Evolutionary conservation across 2,329 filamentous ascomycete species (phyloP).

Genomic region (Fusarium piperis): DNA sequence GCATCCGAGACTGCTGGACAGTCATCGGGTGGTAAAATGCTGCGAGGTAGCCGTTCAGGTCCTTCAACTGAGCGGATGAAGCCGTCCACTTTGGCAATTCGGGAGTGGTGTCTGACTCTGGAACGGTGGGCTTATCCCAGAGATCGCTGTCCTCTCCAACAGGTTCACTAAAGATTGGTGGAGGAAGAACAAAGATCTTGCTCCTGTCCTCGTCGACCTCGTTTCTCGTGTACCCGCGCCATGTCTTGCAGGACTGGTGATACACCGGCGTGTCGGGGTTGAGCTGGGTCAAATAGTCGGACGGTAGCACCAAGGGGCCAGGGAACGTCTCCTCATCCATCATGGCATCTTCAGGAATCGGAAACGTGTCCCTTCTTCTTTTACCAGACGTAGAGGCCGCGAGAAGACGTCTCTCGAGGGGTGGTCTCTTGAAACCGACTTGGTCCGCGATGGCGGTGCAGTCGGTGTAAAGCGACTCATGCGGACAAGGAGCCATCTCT

Average conservation of each 20-base stretch:
- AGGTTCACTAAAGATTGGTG: conserved; percentile 52
- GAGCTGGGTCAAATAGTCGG: conserved; percentile 66
- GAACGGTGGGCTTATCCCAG: conserved; percentile 52
- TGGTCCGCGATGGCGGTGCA: conserved; percentile 21
- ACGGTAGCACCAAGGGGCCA: conserved; percentile 66
- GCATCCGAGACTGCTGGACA: conserved; percentile 54
- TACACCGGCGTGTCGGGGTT: conserved; percentile 62
- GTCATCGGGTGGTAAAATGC: conserved; percentile 64
- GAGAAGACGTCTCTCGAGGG: conserved; percentile 9
- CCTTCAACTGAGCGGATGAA: conserved; percentile 38
- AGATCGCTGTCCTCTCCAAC: conserved; percentile 49
- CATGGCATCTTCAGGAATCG: conserved; percentile 21
- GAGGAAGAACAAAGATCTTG: conserved; percentile 63
- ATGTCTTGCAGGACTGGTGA: conserved; percentile 52
- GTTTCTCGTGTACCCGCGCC: conserved; percentile 60
- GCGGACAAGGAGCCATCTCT: not conserved
- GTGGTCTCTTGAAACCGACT: conserved; percentile 21
- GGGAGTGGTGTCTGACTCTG: not conserved
- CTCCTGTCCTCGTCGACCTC: conserved; percentile 55
- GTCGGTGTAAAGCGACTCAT: not conserved
- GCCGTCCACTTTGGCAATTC: conserved; percentile 14
- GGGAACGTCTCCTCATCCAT: conserved; percentile 57
- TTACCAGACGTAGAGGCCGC: conserved; percentile 33
- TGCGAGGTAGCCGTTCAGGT: conserved; percentile 50
- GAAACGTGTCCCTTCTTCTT: conserved; percentile 22